These are phyloP conservation scores for Picochlorum sp. DNA, from an alignment of 139 green algal genomes.

Conservation along the genomic window DNA sequence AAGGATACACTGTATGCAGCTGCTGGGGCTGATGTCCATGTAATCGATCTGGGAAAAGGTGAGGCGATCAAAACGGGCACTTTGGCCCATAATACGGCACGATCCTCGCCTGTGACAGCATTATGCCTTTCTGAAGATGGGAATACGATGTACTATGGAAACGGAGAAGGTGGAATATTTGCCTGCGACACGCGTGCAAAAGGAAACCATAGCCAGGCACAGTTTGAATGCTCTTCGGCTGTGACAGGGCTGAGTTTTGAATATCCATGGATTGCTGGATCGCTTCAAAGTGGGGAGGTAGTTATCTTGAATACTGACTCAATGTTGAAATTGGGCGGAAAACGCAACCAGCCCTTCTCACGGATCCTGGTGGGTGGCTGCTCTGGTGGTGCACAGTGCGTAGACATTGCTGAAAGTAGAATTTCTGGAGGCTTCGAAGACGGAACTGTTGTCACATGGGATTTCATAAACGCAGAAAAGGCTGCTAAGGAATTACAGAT, in stretches of 20 bases:
- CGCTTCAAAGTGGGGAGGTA: constrained; percentile 7
- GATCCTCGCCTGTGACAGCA: constrained; percentile 4
- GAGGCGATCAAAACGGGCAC: background rate
- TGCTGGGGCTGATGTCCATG: background rate
- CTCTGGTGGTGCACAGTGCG: constrained; percentile 14
- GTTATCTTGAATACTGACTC: constrained; percentile 16
- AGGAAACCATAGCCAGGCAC: too few relatives aligned
- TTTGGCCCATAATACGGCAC: background rate
- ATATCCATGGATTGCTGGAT: constrained; percentile 48
- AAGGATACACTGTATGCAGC: constrained; percentile 7
- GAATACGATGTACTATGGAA: constrained; percentile 38
- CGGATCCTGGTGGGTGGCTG: background rate
- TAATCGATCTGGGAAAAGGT: background rate
- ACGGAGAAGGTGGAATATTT: constrained; percentile 34
- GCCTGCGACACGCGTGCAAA: too few relatives aligned
- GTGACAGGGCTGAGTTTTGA: constrained; percentile 37
- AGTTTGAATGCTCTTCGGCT: background rate
- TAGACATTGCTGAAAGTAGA: constrained; percentile 37
- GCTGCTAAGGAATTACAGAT: background rate
- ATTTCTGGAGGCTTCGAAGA: constrained; percentile 19
- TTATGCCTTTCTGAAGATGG: constrained; percentile 39
- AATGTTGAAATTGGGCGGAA: background rate
- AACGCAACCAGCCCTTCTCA: background rate
- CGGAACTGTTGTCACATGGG: constrained; percentile 10
- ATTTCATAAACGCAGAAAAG: constrained; percentile 13